Base-by-base conservation (phyloP, 805 yeast genomes). In the Lipomyces sp. region DNA sequence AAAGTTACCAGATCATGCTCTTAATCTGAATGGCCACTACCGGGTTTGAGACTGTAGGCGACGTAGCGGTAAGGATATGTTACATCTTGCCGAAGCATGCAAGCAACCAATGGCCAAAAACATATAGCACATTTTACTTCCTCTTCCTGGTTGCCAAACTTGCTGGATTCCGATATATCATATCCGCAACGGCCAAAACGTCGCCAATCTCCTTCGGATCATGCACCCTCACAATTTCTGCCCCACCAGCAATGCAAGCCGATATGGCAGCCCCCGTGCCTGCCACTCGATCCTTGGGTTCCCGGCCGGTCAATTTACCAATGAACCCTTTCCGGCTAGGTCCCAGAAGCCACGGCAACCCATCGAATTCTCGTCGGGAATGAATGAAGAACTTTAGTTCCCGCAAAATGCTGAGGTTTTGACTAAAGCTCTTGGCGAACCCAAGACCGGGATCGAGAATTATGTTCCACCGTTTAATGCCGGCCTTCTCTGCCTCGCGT, bases 371-470 rank as follows among this genome's bases (percentile, higher is more conserved):
- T 53, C 69, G 62, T 35, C 70, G 55, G 18, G 67, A 45, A 4
- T 42, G 59, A 10, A 65, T 33, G 24, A 79, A 73, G n/a, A 68
- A 67, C 4, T 64, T 60, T 24, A 77, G 73, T 18, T 74, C 70
- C 24, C 86, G 83, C 35, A 95, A 82, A 0, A 92, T 72, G 30
- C 82, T 82, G 39, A 93, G 71, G 76, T 93, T 94, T 74, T 93
- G 97, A 6, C 75, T 71, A n/a, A 83, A 72, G 62, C 82, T 83
- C 76, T 95, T 95, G n/a, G 98, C 98, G 78, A 95, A 95, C 1
- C 99, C 99, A 53, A 95, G 78, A 1, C 99, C 99, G 0, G 99
- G 99, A 75, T 95, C 99, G 3, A 92, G 74, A 18, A 95, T 86
- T 2, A 95, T 80, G 77, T 95, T 98, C 97, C 97, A 95, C 77